Evolutionary conservation across 2,329 filamentous ascomycete species (phyloP).

Genomic region (Hypoxylon sp.): DNA sequence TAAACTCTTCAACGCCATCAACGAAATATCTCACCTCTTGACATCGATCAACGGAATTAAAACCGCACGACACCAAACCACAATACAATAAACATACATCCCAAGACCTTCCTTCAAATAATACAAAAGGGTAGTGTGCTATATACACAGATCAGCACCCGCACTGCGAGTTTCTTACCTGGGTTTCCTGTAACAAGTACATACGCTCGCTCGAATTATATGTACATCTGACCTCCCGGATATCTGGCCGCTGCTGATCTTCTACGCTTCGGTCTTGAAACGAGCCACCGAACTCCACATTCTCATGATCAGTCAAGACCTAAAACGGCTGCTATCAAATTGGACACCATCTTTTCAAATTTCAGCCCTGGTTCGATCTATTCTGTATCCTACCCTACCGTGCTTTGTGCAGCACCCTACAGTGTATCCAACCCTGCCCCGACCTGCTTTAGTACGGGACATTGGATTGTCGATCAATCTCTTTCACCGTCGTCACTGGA

Average conservation of each 20-base stretch:
- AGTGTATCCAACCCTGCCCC: slow-evolving; percentile 60
- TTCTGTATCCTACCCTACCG: slow-evolving; percentile 52
- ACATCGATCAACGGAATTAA: slow-evolving; percentile 21
- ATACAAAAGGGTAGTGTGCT: slow-evolving; percentile 25
- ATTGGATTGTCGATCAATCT: slow-evolving; percentile 69
- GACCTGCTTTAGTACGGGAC: slow-evolving; percentile 65
- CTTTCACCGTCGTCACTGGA: slow-evolving; percentile 66
- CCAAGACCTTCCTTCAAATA: slow-evolving; percentile 3
- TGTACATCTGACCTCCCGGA: slow-evolving; percentile 53
- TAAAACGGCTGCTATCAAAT: slow-evolving; percentile 57
- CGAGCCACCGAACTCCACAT: slow-evolving; percentile 57
- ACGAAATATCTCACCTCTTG: slow-evolving; percentile 38
- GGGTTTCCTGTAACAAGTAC: slow-evolving; percentile 38
- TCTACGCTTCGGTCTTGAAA: slow-evolving; percentile 57
- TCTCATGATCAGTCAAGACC: slow-evolving; percentile 54
- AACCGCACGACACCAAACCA: slow-evolving; percentile 1
- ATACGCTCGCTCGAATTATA: slow-evolving; percentile 38
- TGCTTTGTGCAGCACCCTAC: slow-evolving; percentile 43
- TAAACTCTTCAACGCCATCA: slow-evolving; percentile 29
- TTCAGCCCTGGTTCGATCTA: slow-evolving; percentile 52
- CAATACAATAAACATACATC: slow-evolving; percentile 2
- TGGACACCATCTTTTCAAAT: slow-evolving; percentile 55
- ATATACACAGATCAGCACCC: slow-evolving; percentile 37
- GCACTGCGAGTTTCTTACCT: slow-evolving; percentile 42
- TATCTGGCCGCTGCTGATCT: slow-evolving; percentile 56